A percentile compares a stretch with the other conserved stretches of the same genome.
Evolutionary conservation across 1,139 yeast species (phyloP).

Genomic region (Petasospora fabianii): DNA sequence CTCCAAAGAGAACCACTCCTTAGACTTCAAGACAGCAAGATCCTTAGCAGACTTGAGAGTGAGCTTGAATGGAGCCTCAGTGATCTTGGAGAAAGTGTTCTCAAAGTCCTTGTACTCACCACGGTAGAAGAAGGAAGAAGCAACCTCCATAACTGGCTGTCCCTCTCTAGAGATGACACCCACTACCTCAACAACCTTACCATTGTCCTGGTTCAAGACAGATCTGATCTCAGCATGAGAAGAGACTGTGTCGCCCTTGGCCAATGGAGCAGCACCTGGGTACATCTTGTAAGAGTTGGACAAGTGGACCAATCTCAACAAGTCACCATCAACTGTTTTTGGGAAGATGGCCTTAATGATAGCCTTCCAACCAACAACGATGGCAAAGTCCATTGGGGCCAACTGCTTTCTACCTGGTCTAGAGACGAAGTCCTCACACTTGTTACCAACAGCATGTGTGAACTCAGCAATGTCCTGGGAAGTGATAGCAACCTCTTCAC

Average conservation of each 20-base stretch:
- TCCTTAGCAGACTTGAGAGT: conserved; percentile 74
- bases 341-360: conserved; percentile 98
- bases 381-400: conserved; percentile 99
- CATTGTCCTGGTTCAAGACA: conserved; percentile 86
- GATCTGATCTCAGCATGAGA: conserved; percentile 84
- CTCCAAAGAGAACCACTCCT: conserved; percentile 93
- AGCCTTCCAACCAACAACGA: conserved; percentile 97
- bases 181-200: conserved; percentile 93
- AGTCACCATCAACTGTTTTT: conserved; percentile 90
- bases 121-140: conserved; percentile 93
- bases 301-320: conserved; percentile 88
- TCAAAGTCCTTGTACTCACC: conserved; percentile 85
- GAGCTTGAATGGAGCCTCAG: conserved; percentile 85
- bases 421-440: conserved; percentile 90
- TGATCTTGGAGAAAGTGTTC: conserved; percentile 86
- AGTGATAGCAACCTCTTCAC: conserved; percentile 63
- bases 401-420: conserved; percentile 79
- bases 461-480: conserved; percentile 83
- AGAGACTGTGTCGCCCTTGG: conserved; percentile 81
- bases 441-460: conserved; percentile 96
- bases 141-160: conserved; percentile 86
- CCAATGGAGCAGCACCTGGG: conserved; percentile 87
- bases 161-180: conserved; percentile 82
- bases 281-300: conserved; percentile 93
- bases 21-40: conserved; percentile 87